Evolutionary conservation across 2,329 filamentous ascomycete species (phyloP).

Genomic region (Metarhizium anisopliae): DNA sequence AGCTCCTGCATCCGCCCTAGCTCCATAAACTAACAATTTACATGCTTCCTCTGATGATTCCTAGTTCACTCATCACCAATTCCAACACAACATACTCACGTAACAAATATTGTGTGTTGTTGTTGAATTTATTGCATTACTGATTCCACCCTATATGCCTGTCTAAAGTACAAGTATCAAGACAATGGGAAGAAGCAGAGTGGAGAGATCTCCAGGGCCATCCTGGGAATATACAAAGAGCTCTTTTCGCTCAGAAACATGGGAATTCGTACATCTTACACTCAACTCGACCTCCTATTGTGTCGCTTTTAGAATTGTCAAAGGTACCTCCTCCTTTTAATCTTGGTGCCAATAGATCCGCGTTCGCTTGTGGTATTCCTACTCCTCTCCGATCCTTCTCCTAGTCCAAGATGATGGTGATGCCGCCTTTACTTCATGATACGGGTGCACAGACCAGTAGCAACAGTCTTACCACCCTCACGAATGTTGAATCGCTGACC

Average conservation of each 20-base stretch:
- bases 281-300: conserved; percentile 5
- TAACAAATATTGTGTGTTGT: neutral
- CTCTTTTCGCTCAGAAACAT: conserved; percentile 18
- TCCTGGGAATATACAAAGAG: conserved; percentile 29
- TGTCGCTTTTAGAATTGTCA: conserved; percentile 3
- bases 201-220: conserved; percentile 28
- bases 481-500: conserved; percentile 97
- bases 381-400: neutral
- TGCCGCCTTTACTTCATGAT: conserved; percentile 45
- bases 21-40: too few relatives aligned
- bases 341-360: neutral
- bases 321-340: neutral
- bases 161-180: conserved; percentile 28
- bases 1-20: too few relatives aligned
- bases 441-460: conserved; percentile 73
- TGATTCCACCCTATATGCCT: conserved; percentile 19
- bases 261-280: conserved; percentile 10
- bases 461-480: conserved; percentile 87
- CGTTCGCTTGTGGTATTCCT: neutral
- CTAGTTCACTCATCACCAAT: too few relatives aligned
- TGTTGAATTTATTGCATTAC: conserved; percentile 17
- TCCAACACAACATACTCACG: too few relatives aligned
- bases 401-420: neutral
- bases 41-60: too few relatives aligned
- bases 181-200: conserved; percentile 32